A percentile compares a stretch with the other conserved stretches of the same genome.
Conservation (phyloP, 306 rosid genomes). For the Delonix regia region DNA sequence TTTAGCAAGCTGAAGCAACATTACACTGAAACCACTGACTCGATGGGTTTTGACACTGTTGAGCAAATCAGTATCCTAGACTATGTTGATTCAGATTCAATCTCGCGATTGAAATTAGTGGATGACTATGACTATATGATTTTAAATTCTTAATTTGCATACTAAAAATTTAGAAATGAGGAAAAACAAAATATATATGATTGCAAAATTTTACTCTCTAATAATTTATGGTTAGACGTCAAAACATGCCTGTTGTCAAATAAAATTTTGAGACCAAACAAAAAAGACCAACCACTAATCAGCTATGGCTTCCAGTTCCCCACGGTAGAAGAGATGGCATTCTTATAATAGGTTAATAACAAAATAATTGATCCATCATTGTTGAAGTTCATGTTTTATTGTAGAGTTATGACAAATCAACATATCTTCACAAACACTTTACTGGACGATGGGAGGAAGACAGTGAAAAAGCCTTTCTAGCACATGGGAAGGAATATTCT, state of each 20-base stretch:
- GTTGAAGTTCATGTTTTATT: slow-evolving; percentile 3
- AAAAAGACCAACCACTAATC: neutral
- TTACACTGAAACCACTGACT: neutral
- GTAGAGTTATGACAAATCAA: neutral
- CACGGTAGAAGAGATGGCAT: neutral
- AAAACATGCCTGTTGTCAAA: neutral
- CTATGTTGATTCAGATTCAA: slow-evolving; percentile 1
- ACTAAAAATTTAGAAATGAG: neutral
- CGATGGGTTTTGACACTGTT: neutral
- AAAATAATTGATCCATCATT: neutral
- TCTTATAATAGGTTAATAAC: neutral
- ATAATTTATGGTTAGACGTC: neutral
- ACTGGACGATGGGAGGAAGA: slow-evolving; percentile 14
- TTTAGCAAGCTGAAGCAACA: slow-evolving; percentile 24
- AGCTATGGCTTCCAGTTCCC: neutral
- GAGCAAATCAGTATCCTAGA: slow-evolving; percentile 2
- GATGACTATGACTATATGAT: neutral
- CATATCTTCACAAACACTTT: neutral
- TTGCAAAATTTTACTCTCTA: slow-evolving; percentile 3
- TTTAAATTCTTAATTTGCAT: slow-evolving; percentile 7
- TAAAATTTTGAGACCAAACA: slow-evolving; percentile 1
- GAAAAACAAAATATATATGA: neutral
- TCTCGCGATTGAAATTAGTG: neutral
- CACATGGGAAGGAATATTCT: neutral
- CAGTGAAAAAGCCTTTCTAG: slow-evolving; percentile 11